Evolutionary conservation across 305 asterid genomes (phyloP).

Genomic region (Solanum hybrid): DNA sequence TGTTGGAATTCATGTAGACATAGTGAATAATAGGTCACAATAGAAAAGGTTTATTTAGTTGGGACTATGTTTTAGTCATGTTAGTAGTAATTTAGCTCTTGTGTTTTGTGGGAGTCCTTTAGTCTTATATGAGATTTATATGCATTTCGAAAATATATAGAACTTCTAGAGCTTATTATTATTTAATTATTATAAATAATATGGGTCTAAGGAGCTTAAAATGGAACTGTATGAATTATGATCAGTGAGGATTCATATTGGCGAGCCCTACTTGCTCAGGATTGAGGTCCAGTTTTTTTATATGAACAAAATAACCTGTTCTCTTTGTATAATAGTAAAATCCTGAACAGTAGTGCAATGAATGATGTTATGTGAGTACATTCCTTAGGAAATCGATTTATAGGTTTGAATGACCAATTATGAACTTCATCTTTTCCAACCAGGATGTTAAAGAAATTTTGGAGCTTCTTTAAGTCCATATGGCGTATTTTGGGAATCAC

Average conservation of each 20-base stretch:
- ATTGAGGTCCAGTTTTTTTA: neutral
- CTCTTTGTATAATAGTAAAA: neutral
- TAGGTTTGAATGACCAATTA: neutral
- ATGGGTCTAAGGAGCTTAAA: too few species aligned
- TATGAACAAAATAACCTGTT: neutral
- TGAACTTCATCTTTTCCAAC: slow-evolving; percentile 13
- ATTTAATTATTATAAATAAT: neutral
- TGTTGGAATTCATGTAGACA: neutral
- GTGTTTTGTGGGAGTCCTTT: neutral
- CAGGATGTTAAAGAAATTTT: slow-evolving; percentile 98
- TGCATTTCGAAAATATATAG: neutral
- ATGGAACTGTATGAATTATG: too few species aligned
- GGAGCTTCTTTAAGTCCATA: slow-evolving; percentile 90
- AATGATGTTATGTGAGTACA: slow-evolving; percentile 4
- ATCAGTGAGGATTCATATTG: too few species aligned
- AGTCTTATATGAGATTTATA: neutral
- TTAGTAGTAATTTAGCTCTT: neutral
- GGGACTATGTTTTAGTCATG: neutral
- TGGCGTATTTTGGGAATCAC: slow-evolving; percentile 94
- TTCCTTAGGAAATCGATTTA: neutral
- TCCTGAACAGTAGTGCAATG: neutral
- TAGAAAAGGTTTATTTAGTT: neutral
- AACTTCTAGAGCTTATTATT: neutral
- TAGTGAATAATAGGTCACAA: neutral
- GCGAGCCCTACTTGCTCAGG: neutral